Evolutionary conservation across 257 asterid genomes (phyloP).

Genomic region (Solanum clarkiae): DNA sequence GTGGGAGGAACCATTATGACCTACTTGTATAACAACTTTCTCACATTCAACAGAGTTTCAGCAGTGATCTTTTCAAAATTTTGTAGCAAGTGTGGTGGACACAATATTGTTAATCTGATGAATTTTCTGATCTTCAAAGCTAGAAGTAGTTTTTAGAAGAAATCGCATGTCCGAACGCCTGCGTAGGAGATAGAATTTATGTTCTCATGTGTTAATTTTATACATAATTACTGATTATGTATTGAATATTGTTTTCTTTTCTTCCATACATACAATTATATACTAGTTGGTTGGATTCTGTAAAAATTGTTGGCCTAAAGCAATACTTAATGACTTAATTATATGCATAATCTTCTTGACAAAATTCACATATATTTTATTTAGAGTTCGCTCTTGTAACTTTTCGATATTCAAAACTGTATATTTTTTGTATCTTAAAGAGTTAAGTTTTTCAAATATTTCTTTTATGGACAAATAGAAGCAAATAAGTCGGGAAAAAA

Average conservation of each 20-base stretch:
- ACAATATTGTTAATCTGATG: background rate
- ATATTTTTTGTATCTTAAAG: background rate
- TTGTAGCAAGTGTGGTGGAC: background rate
- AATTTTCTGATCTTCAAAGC: background rate
- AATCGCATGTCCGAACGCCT: too few relatives aligned
- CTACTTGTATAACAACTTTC: slow-evolving; percentile 31
- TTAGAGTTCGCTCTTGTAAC: background rate
- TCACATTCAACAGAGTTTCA: background rate
- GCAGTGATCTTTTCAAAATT: background rate
- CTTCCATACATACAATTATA: background rate
- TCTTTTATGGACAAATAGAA: background rate
- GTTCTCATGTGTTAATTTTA: background rate
- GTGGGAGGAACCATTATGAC: slow-evolving; percentile 85
- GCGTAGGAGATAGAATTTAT: background rate
- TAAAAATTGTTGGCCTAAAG: background rate
- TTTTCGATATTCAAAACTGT: background rate
- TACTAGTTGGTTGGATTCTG: background rate
- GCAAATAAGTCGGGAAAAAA: background rate
- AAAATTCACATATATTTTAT: background rate
- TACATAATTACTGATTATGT: background rate
- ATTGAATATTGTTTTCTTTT: background rate
- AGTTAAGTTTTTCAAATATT: background rate
- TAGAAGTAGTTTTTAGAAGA: background rate
- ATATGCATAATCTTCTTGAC: background rate
- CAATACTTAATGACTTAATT: background rate